Evolutionary conservation across 2,329 filamentous ascomycete species (phyloP), one percentile per base, ranked within the genome.

Genomic region (Zymoseptoria brevis): DNA sequence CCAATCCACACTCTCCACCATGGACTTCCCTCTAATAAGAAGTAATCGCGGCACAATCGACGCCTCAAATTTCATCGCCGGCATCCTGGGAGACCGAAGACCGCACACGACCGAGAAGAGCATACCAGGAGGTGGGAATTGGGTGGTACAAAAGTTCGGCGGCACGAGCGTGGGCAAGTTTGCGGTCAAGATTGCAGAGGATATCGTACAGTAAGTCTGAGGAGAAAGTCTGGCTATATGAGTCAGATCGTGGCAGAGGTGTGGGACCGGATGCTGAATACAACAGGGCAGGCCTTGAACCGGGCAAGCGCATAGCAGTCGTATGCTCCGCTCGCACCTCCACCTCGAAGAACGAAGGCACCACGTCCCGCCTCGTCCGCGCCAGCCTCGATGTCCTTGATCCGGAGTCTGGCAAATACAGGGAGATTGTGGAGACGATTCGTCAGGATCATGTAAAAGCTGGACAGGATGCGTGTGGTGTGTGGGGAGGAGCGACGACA

Each of bases 151-250:
- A 74, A 96, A 96, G 76, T 96, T 96, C 74, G 92, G 92, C 63
- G 93, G 93, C 55, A 99, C 93, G 56, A 96, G 90, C 72, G 89
- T 97, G 55, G 94, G 93, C 68, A 97, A 97, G 77, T 96, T 96
- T 69, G 87, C 92, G 56, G 82, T 77, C 65, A 75, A 77, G 64
- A 80, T 81, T 69, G 78, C 76, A 60, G 68, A 73, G 64, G 74
- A 88, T 68, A 90, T 93, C 71, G 83, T 92, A 64, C 71, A 76
- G 77, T 79, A 69, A 69, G 73, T 69, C 41, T 29, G 26, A 24
- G 21, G 50, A 54, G 29, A 51, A 24, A 45, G 19, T 24, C 45
- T 56, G 41, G 19, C 21, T 22, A 52, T 19, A 56, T 29, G 13
- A 58, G 21, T 41, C 26, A 55, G 56, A 55, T n/a, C 30, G 53